phyloP scores from a whole-genome alignment of 2,329 filamentous ascomycete genomes.

The Ophiostoma angusticollis region DNA sequence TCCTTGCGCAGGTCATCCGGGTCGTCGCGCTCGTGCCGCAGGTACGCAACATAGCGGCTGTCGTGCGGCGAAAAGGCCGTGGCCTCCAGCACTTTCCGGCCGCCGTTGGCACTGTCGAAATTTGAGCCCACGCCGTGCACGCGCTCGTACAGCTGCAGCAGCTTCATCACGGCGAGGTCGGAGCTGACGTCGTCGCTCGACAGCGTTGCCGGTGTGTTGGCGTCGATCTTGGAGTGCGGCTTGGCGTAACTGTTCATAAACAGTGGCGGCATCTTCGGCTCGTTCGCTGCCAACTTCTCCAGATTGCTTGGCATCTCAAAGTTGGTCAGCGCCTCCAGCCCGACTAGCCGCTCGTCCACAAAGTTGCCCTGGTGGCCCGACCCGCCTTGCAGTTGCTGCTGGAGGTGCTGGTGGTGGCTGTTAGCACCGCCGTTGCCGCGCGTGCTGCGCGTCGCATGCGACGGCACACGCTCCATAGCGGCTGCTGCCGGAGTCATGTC shows the following conservation, averaged over 20 bases:
- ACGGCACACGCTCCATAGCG: constrained; percentile 51
- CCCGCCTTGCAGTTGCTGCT: not conserved
- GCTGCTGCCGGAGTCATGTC: constrained; percentile 17
- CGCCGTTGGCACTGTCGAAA: constrained; percentile 39
- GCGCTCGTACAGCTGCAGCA: constrained; percentile 43
- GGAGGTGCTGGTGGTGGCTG: constrained; percentile 25
- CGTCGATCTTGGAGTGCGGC: constrained; percentile 41
- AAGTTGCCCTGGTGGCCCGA: constrained; percentile 27
- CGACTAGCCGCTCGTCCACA: constrained; percentile 43
- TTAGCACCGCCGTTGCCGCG: constrained; percentile 36
- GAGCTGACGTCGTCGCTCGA: constrained; percentile 38
- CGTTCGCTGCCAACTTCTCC: constrained; percentile 40
- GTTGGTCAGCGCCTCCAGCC: constrained; percentile 46
- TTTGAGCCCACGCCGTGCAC: constrained; percentile 41
- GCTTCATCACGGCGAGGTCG: constrained; percentile 45
- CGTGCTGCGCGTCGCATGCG: constrained; percentile 51
- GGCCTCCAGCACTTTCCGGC: constrained; percentile 42
- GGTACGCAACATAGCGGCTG: constrained; percentile 36
- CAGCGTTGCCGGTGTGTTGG: constrained; percentile 41
- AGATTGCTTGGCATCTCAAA: constrained; percentile 47
- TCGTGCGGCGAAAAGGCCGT: constrained; percentile 36
- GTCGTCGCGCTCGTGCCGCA: constrained; percentile 30
- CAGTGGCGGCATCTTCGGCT: constrained; percentile 46
- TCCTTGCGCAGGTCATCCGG: constrained; percentile 37
- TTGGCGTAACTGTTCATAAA: constrained; percentile 47